Percentiles rank a stretch among this genome's conserved stretches.
phyloP scores from a whole-genome alignment of 1,284 basidiomycete genomes.

The Polyporus tsugae region DNA sequence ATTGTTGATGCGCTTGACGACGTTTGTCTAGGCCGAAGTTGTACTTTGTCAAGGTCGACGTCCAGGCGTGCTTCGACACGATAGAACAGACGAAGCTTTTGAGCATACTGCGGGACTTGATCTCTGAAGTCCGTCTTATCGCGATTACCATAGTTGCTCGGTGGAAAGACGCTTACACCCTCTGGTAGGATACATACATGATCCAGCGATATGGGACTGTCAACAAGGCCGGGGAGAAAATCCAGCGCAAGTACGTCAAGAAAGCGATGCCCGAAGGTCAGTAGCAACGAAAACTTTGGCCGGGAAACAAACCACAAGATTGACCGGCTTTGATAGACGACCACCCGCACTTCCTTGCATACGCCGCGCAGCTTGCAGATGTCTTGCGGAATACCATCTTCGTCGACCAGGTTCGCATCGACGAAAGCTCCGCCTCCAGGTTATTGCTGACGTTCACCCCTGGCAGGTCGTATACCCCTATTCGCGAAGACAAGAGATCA shows the following conservation, averaged over 20 bases:
- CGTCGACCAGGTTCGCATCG: slow-evolving; percentile 74
- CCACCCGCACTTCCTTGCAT: slow-evolving; percentile 74
- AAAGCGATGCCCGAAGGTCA: slow-evolving; percentile 75
- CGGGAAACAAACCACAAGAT: neutral
- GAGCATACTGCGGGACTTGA: slow-evolving; percentile 74
- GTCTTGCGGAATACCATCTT: slow-evolving; percentile 83
- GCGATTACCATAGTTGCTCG: no score
- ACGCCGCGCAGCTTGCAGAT: slow-evolving; percentile 72
- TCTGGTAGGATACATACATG: slow-evolving; percentile 65
- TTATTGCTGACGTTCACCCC: neutral
- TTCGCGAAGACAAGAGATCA: slow-evolving; percentile 65
- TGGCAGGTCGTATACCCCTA: slow-evolving; percentile 65
- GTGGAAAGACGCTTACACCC: neutral
- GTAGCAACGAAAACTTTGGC: slow-evolving; percentile 2
- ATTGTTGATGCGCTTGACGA: neutral
- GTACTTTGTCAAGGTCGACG: slow-evolving; percentile 97
- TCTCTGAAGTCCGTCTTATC: slow-evolving; percentile 67
- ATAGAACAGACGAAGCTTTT: slow-evolving; percentile 92
- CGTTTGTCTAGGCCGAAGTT: slow-evolving; percentile 71
- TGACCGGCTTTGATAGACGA: slow-evolving; percentile 56
- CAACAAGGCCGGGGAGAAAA: slow-evolving; percentile 55
- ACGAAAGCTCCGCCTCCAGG: no score
- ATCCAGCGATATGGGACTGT: slow-evolving; percentile 74
- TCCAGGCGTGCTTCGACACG: slow-evolving; percentile 95
- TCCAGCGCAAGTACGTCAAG: slow-evolving; percentile 64